Conservation (phyloP, 495 filamentous ascomycete species). For the Podospora tetraspora region DNA sequence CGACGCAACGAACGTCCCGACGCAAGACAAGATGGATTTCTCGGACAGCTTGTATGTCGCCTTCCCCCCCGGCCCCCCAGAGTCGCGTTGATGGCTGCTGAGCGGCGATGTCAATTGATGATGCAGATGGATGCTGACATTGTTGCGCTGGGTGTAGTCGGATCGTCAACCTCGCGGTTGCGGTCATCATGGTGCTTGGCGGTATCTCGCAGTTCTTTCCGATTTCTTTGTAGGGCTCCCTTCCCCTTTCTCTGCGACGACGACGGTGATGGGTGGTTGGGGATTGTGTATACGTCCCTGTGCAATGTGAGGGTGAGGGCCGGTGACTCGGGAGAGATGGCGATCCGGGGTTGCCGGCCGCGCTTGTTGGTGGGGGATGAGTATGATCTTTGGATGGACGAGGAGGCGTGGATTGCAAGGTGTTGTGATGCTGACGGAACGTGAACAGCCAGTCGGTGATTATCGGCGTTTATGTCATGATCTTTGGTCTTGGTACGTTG, state of each 20-base stretch:
- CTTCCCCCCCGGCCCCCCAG: not conserved
- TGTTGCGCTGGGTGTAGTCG: slow-evolving; percentile 51
- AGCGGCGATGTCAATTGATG: not conserved
- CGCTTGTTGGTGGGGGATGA: not conserved
- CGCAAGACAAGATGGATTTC: slow-evolving; percentile 23
- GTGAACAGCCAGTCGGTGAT: slow-evolving; percentile 57
- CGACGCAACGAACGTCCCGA: slow-evolving; percentile 7
- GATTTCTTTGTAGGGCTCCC: slow-evolving; percentile 46
- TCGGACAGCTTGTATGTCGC: slow-evolving; percentile 27
- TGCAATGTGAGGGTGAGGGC: not conserved
- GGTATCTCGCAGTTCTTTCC: slow-evolving; percentile 85
- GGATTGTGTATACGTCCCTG: not conserved
- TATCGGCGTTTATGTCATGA: slow-evolving; percentile 75
- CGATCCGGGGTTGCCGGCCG: not conserved
- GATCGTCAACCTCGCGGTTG: slow-evolving; percentile 87
- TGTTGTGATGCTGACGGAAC: not conserved
- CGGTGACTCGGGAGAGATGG: not conserved
- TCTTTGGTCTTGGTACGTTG: slow-evolving; percentile 80
- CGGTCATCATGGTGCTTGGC: slow-evolving; percentile 80
- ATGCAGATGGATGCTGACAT: slow-evolving; percentile 5
- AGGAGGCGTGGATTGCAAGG: not conserved
- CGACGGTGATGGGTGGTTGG: not conserved
- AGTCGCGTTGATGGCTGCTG: not conserved
- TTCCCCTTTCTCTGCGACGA: not conserved
- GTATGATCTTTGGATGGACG: not conserved